Evolutionary conservation across 257 asterid genomes (phyloP).

Genomic region (Solanum verrucosum): DNA sequence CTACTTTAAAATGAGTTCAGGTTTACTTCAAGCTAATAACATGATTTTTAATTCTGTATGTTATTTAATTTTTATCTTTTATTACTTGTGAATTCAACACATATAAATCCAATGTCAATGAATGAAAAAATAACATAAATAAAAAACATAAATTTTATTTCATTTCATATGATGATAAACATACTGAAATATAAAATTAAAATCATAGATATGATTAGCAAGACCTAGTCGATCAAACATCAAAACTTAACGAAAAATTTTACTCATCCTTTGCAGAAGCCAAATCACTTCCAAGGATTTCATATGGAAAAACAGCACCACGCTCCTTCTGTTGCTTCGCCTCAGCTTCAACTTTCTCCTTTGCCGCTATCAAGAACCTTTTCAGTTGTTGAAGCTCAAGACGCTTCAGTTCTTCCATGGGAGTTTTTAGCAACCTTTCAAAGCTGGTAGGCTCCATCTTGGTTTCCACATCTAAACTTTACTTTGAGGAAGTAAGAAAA

Average conservation of each 20-base stretch:
- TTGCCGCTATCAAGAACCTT: neutral
- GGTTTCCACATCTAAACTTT: too few relatives aligned
- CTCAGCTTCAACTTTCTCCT: neutral
- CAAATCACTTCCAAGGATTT: neutral
- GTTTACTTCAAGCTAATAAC: neutral
- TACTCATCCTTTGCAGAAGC: neutral
- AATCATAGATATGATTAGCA: neutral
- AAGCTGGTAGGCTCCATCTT: neutral
- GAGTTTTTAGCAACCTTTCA: neutral
- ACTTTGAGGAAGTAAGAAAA: neutral
- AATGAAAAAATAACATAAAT: neutral
- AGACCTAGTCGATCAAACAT: neutral
- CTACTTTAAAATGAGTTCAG: neutral
- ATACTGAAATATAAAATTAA: neutral
- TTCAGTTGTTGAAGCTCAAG: neutral
- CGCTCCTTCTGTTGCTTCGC: neutral
- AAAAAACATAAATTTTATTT: too few relatives aligned
- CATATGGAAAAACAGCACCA: neutral
- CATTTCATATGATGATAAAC: neutral
- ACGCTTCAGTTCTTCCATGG: too few relatives aligned
- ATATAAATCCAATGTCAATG: too few relatives aligned
- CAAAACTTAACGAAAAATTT: too few relatives aligned
- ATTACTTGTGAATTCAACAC: neutral
- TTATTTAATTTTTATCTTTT: too few relatives aligned
- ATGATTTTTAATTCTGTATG: too few relatives aligned